Conservation (phyloP, 1,284 basidiomycete species). For the Boletus mariae region DNA sequence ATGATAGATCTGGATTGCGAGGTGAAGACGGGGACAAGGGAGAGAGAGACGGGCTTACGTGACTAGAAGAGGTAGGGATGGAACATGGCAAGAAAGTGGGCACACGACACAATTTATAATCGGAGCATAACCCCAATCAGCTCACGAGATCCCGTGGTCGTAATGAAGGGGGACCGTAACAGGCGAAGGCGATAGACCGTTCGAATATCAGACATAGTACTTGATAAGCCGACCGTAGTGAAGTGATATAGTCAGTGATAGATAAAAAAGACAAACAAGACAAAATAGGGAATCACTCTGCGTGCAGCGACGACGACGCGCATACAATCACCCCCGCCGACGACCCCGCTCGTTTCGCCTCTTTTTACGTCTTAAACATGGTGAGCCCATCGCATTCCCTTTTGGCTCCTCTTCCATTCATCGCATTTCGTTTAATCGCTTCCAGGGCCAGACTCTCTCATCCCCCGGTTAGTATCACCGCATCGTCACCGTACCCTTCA, state of each 20-base stretch:
- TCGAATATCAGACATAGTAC: too few species aligned
- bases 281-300: slow-evolving; percentile 27
- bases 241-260: not conserved
- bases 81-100: slow-evolving; percentile 9
- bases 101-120: slow-evolving; percentile 32
- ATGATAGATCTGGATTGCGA: not conserved
- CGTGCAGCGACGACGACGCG: slow-evolving; percentile 11
- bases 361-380: slow-evolving; percentile 36
- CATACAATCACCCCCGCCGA: slow-evolving; percentile 17
- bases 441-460: slow-evolving; percentile 72
- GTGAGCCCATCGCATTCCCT: slow-evolving; percentile 16
- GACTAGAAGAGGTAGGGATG: not conserved
- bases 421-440: not conserved
- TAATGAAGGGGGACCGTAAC: slow-evolving; percentile 14
- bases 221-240: too few species aligned
- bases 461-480: slow-evolving; percentile 50
- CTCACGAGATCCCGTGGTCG: slow-evolving; percentile 6
- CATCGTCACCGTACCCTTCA: slow-evolving; percentile 9
- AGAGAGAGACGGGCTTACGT: not conserved
- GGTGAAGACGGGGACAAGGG: not conserved
- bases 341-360: slow-evolving; percentile 1
- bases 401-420: slow-evolving; percentile 9
- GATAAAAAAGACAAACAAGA: slow-evolving; percentile 30
- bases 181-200: slow-evolving; percentile 17
- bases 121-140: slow-evolving; percentile 6